Conservation (phyloP, 768 basidiomycete genomes). For the Leccinum truebloodii region DNA sequence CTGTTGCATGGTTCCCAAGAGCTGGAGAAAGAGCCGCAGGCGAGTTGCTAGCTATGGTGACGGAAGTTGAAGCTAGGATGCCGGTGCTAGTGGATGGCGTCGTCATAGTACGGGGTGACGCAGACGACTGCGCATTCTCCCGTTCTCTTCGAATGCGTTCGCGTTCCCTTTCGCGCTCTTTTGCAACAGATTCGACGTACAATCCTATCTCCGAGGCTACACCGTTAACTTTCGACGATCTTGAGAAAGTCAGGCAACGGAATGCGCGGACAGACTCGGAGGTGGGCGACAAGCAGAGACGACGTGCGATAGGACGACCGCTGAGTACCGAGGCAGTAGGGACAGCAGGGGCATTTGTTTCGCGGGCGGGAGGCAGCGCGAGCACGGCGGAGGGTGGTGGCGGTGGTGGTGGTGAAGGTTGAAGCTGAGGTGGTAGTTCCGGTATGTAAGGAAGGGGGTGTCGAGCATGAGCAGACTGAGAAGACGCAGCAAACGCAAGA, state of each 20-base stretch:
- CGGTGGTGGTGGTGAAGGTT: slow-evolving; percentile 50
- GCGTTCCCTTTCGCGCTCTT: slow-evolving; percentile 76
- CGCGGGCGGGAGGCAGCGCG: slow-evolving; percentile 21
- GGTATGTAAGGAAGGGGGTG: slow-evolving; percentile 56
- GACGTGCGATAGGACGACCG: slow-evolving; percentile 34
- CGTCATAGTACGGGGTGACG: slow-evolving; percentile 26
- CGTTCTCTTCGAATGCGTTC: slow-evolving; percentile 70
- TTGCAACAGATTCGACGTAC: slow-evolving; percentile 75
- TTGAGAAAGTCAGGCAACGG: slow-evolving; percentile 53
- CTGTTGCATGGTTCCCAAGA: slow-evolving; percentile 10
- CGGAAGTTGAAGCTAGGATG: slow-evolving; percentile 10
- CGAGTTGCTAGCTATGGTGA: slow-evolving; percentile 13
- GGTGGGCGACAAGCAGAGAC: slow-evolving; percentile 36
- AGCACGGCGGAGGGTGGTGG: slow-evolving; percentile 34
- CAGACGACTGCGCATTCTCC: slow-evolving; percentile 43
- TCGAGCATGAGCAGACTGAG: slow-evolving; percentile 39
- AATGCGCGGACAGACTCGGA: slow-evolving; percentile 44
- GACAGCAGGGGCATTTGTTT: background rate
- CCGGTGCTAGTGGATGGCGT: slow-evolving; percentile 25
- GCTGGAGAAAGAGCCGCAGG: slow-evolving; percentile 16
- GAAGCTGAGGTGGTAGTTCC: slow-evolving; percentile 62
- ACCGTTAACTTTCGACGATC: slow-evolving; percentile 48
- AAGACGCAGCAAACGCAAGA: slow-evolving; percentile 41
- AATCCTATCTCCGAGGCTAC: slow-evolving; percentile 62
- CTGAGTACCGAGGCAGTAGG: slow-evolving; percentile 13